Conservation (phyloP, 1,284 basidiomycete genomes). For the Fomitopsis schrenkii region DNA sequence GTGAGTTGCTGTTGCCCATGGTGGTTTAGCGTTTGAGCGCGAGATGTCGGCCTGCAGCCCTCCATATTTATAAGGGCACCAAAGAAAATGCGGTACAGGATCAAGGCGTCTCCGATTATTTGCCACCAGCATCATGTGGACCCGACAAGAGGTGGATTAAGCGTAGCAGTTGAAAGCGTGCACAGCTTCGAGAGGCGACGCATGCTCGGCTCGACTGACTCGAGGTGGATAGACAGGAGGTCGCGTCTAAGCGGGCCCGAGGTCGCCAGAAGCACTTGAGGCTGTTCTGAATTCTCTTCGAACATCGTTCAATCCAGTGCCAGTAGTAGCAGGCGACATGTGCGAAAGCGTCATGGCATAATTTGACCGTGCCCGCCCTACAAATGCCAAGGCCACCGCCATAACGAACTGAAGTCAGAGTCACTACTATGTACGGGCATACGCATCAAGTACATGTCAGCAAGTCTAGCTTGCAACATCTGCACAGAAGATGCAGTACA, state of each 20-base stretch:
- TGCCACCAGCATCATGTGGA: background rate
- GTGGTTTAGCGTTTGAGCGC: background rate
- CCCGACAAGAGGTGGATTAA: background rate
- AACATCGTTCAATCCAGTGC: background rate
- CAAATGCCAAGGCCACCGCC: no score
- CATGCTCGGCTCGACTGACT: no score
- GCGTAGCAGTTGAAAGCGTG: background rate
- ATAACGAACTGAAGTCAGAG: no score
- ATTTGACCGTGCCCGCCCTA: no score
- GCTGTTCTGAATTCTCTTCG: background rate
- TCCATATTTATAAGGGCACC: background rate
- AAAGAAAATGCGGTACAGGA: background rate
- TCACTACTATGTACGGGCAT: no score
- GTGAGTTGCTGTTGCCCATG: slow-evolving; percentile 18
- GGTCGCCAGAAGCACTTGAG: no score
- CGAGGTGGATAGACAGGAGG: no score
- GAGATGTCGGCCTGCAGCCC: background rate
- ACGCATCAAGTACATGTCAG: no score
- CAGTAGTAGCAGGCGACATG: no score
- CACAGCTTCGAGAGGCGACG: background rate
- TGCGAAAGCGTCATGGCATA: no score
- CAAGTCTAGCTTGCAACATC: no score
- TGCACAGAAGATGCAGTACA: background rate
- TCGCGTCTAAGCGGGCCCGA: no score
- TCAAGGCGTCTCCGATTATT: background rate